Percentiles rank a stretch among this genome's conserved stretches.
Evolutionary conservation across 2,329 filamentous ascomycete genomes (phyloP).

Genomic region (Colletotrichum falcatum): DNA sequence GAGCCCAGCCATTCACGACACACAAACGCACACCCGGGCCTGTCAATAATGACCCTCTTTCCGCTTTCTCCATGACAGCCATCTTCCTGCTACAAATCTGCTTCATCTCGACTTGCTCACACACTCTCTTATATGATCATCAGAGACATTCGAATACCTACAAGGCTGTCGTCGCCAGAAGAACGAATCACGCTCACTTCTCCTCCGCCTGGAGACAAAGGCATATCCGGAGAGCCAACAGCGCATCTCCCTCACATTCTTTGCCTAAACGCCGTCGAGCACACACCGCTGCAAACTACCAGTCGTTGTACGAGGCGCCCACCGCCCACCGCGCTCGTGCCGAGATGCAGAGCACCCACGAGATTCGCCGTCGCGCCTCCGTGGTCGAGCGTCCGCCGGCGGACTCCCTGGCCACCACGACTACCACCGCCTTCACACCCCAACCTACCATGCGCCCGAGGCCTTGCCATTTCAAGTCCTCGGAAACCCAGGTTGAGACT

Average conservation of each 20-base stretch:
- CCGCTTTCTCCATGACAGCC: constrained; percentile 58
- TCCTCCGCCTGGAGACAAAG: constrained; percentile 54
- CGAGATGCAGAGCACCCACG: constrained; percentile 48
- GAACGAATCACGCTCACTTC: constrained; percentile 50
- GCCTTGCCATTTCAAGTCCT: constrained; percentile 23
- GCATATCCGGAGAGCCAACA: constrained; percentile 52
- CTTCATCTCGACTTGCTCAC: constrained; percentile 59
- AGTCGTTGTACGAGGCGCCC: constrained; percentile 47
- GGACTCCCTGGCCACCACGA: constrained; percentile 43
- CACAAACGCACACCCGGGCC: constrained; percentile 33
- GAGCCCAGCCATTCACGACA: constrained; percentile 31
- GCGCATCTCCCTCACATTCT: constrained; percentile 52
- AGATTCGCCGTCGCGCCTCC: constrained; percentile 55
- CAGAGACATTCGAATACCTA: constrained; percentile 54
- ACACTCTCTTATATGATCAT: constrained; percentile 59
- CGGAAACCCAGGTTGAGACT: constrained; percentile 31
- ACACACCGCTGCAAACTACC: constrained; percentile 47
- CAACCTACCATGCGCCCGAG: constrained; percentile 26
- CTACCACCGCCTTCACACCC: constrained; percentile 38
- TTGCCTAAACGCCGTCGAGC: constrained; percentile 51
- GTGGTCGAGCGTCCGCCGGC: constrained; percentile 52
- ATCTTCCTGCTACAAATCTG: constrained; percentile 60
- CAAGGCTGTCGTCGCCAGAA: constrained; percentile 58
- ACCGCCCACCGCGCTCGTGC: constrained; percentile 44
- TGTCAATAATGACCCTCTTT: constrained; percentile 43